Percentiles rank a stretch among this genome's conserved stretches.
phyloP scores from a whole-genome alignment of 192 early-diverging fungal genomes.

The Coemansia sp. region DNA sequence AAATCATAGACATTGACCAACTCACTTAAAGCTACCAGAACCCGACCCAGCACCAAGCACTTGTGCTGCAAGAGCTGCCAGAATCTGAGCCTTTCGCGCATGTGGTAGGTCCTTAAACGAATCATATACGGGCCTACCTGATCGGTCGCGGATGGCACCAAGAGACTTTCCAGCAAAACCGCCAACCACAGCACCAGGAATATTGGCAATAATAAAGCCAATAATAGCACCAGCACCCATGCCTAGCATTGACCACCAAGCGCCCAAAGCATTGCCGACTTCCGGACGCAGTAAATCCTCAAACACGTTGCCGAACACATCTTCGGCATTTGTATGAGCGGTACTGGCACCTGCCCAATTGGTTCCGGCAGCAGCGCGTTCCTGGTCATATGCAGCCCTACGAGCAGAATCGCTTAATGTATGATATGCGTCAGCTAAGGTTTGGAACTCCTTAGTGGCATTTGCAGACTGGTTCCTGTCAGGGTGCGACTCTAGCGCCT shows the following conservation, averaged over 20 bases:
- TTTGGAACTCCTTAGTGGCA: slow-evolving; percentile 66
- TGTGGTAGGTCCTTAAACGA: slow-evolving; percentile 58
- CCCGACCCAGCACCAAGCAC: slow-evolving; percentile 35
- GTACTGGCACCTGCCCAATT: background rate
- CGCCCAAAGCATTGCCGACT: slow-evolving; percentile 52
- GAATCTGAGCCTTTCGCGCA: slow-evolving; percentile 59
- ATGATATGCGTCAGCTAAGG: slow-evolving; percentile 79
- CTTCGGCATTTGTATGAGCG: slow-evolving; percentile 57
- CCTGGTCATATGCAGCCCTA: slow-evolving; percentile 57
- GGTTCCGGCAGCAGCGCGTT: slow-evolving; percentile 6
- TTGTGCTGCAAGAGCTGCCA: slow-evolving; percentile 46
- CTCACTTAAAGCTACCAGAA: background rate
- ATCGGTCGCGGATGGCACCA: slow-evolving; percentile 64
- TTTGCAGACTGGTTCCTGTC: slow-evolving; percentile 61
- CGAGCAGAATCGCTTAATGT: slow-evolving; percentile 59
- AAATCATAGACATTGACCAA: background rate
- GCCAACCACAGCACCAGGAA: slow-evolving; percentile 62
- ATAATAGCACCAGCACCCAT: slow-evolving; percentile 65
- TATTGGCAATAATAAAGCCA: slow-evolving; percentile 68
- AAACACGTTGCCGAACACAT: slow-evolving; percentile 76
- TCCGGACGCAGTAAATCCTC: slow-evolving; percentile 78
- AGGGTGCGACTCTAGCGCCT: slow-evolving; percentile 69
- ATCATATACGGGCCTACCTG: slow-evolving; percentile 62
- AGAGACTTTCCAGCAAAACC: slow-evolving; percentile 61
- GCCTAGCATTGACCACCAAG: slow-evolving; percentile 62